A percentile compares a stretch with the other conserved stretches of the same genome.
Evolutionary conservation across 305 asterid species (phyloP).

Genomic region (Fraxinus platypoda): DNA sequence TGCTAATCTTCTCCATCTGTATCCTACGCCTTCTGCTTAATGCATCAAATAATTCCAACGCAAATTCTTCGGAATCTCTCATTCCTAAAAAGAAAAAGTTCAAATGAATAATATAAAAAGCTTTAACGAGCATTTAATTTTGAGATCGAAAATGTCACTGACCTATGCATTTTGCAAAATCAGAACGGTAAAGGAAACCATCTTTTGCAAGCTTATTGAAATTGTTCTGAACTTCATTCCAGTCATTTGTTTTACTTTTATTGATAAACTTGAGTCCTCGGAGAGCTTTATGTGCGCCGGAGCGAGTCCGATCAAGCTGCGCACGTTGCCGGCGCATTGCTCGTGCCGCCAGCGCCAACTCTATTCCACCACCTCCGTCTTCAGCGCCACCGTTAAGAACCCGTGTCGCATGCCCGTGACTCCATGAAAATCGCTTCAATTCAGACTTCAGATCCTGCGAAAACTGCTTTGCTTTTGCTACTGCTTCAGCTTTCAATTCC

Average conservation of each 20-base stretch:
- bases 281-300: conserved; percentile 86
- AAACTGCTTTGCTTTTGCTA: conserved; percentile 78
- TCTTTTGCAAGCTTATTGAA: conserved; percentile 73
- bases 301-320: conserved; percentile 93
- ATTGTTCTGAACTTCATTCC: conserved; percentile 74
- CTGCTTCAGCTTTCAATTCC: conserved; percentile 84
- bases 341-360: conserved; percentile 86
- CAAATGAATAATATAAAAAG: neutral
- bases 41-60: conserved; percentile 83
- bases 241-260: conserved; percentile 60
- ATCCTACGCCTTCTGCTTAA: conserved; percentile 80
- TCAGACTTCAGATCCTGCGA: conserved; percentile 72
- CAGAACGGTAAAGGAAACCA: conserved; percentile 69
- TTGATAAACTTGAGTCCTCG: conserved; percentile 84
- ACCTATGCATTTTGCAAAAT: conserved; percentile 99
- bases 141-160: neutral
- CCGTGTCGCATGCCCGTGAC: conserved; percentile 63
- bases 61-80: conserved; percentile 91
- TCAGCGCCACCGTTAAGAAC: conserved; percentile 35
- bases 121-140: neutral
- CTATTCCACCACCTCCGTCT: conserved; percentile 49
- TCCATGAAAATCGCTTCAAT: conserved; percentile 68
- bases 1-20: conserved; percentile 69
- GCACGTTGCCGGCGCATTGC: conserved; percentile 96
- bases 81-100: conserved; percentile 39